phyloP scores from a whole-genome alignment of 139 green algal species.

The Chlorella vulgaris region DNA sequence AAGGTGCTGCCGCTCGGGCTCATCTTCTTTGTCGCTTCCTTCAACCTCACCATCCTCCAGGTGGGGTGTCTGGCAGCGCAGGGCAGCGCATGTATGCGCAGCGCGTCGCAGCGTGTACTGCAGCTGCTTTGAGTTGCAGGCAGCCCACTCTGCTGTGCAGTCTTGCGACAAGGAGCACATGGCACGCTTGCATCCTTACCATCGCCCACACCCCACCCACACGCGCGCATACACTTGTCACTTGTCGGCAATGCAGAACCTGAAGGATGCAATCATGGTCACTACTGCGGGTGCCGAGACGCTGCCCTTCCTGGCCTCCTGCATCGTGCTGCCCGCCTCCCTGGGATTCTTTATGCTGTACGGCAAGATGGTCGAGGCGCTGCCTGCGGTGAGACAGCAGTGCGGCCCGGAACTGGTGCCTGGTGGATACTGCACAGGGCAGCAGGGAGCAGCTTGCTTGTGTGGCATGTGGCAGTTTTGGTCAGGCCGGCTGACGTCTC shows the following conservation, averaged over 20 bases:
- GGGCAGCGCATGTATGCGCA: neutral
- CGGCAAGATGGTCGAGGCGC: constrained; percentile 46
- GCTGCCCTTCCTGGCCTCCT: constrained; percentile 82
- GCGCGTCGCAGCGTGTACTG: neutral
- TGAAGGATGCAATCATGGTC: constrained; percentile 86
- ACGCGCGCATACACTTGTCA: neutral
- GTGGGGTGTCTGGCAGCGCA: neutral
- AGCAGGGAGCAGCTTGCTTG: no score
- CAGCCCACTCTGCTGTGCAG: no score
- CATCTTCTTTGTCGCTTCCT: constrained; percentile 82
- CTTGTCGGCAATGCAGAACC: constrained; percentile 64
- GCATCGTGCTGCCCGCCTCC: constrained; percentile 75
- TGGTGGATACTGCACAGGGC: no score
- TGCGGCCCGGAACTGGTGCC: no score
- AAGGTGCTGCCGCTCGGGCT: constrained; percentile 75
- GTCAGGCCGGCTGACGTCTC: no score
- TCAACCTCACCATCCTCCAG: constrained; percentile 82
- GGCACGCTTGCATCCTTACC: neutral
- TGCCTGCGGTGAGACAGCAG: constrained; percentile 42
- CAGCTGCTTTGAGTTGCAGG: no score
- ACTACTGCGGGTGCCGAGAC: constrained; percentile 78
- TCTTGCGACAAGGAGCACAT: neutral
- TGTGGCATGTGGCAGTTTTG: no score
- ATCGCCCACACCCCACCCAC: neutral
- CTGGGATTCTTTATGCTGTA: constrained; percentile 77